Conservation (phyloP, 2,329 filamentous ascomycete genomes). For the Eurotiales sp. region DNA sequence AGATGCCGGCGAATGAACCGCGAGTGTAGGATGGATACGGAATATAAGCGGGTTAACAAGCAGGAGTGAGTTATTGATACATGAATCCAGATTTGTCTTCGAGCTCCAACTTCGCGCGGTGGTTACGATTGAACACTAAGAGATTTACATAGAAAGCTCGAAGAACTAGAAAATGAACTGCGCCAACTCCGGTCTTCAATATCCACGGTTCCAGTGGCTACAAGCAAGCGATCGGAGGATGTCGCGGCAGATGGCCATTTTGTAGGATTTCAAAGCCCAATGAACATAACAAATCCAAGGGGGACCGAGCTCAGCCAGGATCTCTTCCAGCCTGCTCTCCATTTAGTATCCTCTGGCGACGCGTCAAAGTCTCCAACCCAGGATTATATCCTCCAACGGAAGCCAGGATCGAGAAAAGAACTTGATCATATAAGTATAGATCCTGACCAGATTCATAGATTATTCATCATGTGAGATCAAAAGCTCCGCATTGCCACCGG, state of each 20-base stretch:
- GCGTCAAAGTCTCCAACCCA: neutral
- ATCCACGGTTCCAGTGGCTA: neutral
- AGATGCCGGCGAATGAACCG: conserved; percentile 11
- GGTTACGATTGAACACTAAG: neutral
- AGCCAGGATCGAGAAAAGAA: neutral
- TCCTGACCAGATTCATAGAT: neutral
- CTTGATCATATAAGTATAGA: conserved; percentile 1
- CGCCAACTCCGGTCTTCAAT: conserved; percentile 7
- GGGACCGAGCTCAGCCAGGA: neutral
- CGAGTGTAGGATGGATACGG: conserved; percentile 9
- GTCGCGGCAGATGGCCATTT: neutral
- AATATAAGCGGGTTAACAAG: conserved; percentile 13
- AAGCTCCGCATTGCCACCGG: neutral
- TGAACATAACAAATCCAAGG: neutral
- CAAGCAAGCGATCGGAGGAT: neutral
- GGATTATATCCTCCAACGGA: no score
- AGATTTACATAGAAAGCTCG: conserved; percentile 4
- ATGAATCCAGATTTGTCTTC: neutral
- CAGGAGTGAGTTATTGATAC: conserved; percentile 3
- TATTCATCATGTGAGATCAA: conserved; percentile 8
- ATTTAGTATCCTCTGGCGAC: neutral
- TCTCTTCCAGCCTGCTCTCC: neutral
- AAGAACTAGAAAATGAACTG: conserved; percentile 11
- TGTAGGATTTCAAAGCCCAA: neutral
- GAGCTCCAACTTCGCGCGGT: no score